Conservation (phyloP, 1,284 basidiomycete species). For the Heterobasidion occidentale region DNA sequence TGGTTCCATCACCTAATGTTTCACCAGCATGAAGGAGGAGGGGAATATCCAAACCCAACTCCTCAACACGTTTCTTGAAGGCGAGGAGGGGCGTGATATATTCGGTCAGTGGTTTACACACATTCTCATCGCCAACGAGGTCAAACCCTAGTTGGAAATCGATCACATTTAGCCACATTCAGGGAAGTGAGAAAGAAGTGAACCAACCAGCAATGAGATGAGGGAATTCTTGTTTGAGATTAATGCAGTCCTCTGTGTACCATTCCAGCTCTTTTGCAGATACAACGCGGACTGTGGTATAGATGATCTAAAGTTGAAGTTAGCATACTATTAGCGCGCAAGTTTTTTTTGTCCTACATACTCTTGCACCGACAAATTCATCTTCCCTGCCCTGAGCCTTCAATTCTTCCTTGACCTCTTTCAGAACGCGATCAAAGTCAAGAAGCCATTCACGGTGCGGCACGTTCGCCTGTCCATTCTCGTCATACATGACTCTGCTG, state of each 20-base stretch:
- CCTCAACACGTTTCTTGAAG: constrained; percentile 50
- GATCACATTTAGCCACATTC: not conserved
- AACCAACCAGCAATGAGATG: constrained; percentile 57
- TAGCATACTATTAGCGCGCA: not conserved
- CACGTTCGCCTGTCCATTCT: constrained; percentile 47
- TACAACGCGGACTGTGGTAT: constrained; percentile 55
- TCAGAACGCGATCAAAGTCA: constrained; percentile 48
- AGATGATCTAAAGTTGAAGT: constrained; percentile 48
- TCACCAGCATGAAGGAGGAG: constrained; percentile 80
- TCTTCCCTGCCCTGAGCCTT: constrained; percentile 40
- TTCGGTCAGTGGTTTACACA: constrained; percentile 49
- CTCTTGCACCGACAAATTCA: constrained; percentile 60
- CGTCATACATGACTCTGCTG: constrained; percentile 38
- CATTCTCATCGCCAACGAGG: constrained; percentile 72
- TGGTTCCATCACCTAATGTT: constrained; percentile 65
- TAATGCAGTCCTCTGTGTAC: constrained; percentile 68
- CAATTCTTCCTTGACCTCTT: constrained; percentile 48
- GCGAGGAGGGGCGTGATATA: constrained; percentile 56
- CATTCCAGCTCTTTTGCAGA: constrained; percentile 51
- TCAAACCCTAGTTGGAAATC: constrained; percentile 54
- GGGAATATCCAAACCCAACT: constrained; percentile 58
- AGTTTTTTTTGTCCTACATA: constrained; percentile 15
- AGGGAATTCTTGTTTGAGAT: constrained; percentile 67
- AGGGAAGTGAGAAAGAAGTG: not conserved
- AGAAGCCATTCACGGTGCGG: constrained; percentile 54